A percentile compares a stretch with the other conserved stretches of the same genome.
phyloP scores from a whole-genome alignment of 2,329 filamentous ascomycete species.

The Calonectria honghensis region DNA sequence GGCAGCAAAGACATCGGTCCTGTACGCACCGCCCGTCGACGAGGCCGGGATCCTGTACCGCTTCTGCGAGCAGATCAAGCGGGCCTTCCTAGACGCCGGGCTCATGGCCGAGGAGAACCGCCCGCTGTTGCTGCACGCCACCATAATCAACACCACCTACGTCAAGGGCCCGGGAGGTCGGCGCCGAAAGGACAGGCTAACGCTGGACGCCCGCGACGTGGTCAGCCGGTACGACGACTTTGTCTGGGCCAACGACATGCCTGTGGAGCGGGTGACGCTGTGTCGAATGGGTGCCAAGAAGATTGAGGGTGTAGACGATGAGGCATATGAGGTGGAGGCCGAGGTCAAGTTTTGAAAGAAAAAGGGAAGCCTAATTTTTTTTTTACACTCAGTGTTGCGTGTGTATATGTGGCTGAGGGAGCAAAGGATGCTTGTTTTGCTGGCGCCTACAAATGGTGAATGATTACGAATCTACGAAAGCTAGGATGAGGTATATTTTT shows the following conservation, averaged over 20 bases:
- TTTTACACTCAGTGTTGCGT: slow-evolving; percentile 6
- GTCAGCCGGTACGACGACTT: slow-evolving; percentile 78
- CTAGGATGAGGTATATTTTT: neutral
- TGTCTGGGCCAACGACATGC: slow-evolving; percentile 81
- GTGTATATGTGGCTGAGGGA: slow-evolving; percentile 2
- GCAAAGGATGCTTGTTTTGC: neutral
- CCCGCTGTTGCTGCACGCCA: slow-evolving; percentile 86
- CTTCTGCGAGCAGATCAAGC: slow-evolving; percentile 75
- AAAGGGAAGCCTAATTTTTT: slow-evolving; percentile 38
- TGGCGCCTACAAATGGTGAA: neutral
- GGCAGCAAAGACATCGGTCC: slow-evolving; percentile 73
- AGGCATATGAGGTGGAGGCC: slow-evolving; percentile 72
- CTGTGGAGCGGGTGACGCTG: slow-evolving; percentile 83
- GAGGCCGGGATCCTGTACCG: slow-evolving; percentile 67
- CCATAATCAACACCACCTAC: slow-evolving; percentile 90
- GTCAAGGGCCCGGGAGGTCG: slow-evolving; percentile 65
- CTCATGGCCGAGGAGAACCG: slow-evolving; percentile 76
- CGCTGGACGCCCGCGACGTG: slow-evolving; percentile 73
- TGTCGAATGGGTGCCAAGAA: slow-evolving; percentile 92
- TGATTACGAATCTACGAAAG: slow-evolving; percentile 13
- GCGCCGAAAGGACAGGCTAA: slow-evolving; percentile 62
- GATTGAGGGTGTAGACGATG: slow-evolving; percentile 71
- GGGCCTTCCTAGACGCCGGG: slow-evolving; percentile 72
- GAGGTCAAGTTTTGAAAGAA: slow-evolving; percentile 64
- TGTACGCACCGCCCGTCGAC: slow-evolving; percentile 79